Percentiles rank a stretch among this genome's conserved stretches.
phyloP scores from a whole-genome alignment of 495 filamentous ascomycete species.

The Cenococcum geophilum region DNA sequence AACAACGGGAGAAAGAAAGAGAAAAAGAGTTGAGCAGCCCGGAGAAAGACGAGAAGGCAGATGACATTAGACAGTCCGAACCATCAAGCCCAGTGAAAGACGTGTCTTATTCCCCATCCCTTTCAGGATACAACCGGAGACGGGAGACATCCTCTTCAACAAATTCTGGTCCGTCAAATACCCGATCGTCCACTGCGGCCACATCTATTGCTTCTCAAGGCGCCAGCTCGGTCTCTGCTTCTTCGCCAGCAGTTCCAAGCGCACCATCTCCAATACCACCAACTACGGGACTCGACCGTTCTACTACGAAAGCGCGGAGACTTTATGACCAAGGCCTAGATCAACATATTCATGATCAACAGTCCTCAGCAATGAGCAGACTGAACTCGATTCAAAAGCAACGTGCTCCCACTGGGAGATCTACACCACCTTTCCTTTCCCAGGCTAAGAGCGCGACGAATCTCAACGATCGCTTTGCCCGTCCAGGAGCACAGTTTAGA shows the following conservation, averaged over 20 bases:
- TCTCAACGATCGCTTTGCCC: slow-evolving; percentile 52
- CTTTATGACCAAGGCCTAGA: slow-evolving; percentile 82
- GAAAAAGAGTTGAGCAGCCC: slow-evolving; percentile 42
- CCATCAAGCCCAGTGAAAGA: slow-evolving; percentile 43
- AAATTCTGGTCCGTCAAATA: slow-evolving; percentile 62
- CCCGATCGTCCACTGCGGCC: slow-evolving; percentile 78
- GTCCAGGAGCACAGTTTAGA: slow-evolving; percentile 41
- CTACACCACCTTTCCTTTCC: slow-evolving; percentile 41
- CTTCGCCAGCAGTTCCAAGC: slow-evolving; percentile 19
- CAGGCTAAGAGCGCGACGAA: slow-evolving; percentile 52
- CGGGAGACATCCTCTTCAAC: slow-evolving; percentile 84
- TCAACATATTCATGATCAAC: slow-evolving; percentile 75
- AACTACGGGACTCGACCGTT: slow-evolving; percentile 40
- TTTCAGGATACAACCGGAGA: slow-evolving; percentile 60
- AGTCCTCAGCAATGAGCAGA: slow-evolving; percentile 65
- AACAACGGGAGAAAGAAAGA: slow-evolving; percentile 49
- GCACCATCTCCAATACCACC: slow-evolving; percentile 29
- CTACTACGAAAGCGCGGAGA: slow-evolving; percentile 59
- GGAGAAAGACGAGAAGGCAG: slow-evolving; percentile 21
- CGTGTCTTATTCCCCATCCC: slow-evolving; percentile 49
- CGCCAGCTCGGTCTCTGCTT: slow-evolving; percentile 41
- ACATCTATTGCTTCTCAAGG: slow-evolving; percentile 83
- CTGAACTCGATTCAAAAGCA: slow-evolving; percentile 66
- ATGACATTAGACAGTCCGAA: slow-evolving; percentile 31
- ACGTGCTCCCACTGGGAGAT: slow-evolving; percentile 46